Conservation (phyloP, 2,329 filamentous ascomycete species). For the Dactylellina drechsleri region DNA sequence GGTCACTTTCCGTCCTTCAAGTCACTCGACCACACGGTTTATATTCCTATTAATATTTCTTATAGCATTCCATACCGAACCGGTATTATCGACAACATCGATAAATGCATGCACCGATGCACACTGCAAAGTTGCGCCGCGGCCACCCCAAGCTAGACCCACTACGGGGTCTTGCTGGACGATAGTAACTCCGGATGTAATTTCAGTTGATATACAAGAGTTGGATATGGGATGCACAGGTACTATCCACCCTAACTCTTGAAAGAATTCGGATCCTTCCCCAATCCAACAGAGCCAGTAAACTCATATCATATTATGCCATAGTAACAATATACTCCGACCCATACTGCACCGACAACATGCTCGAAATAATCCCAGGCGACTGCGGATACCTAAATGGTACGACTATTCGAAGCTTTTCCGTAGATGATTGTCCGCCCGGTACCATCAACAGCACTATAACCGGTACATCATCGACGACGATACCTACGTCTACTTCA, state of each 20-base stretch:
- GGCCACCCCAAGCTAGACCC: constrained; percentile 17
- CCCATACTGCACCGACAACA: constrained; percentile 27
- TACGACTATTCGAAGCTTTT: constrained; percentile 32
- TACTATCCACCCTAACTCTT: neutral
- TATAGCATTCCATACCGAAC: neutral
- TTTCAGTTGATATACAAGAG: constrained; percentile 27
- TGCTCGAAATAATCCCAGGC: constrained; percentile 30
- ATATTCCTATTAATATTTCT: neutral
- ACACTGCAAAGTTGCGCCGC: constrained; percentile 26
- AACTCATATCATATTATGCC: too few relatives aligned
- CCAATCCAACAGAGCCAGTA: neutral
- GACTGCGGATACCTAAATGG: constrained; percentile 33
- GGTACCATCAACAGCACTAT: constrained; percentile 28
- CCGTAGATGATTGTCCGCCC: constrained; percentile 37
- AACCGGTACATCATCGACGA: neutral
- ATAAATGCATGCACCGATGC: constrained; percentile 38
- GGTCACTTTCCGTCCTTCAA: neutral
- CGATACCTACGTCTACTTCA: neutral
- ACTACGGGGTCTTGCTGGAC: constrained; percentile 21
- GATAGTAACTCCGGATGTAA: constrained; percentile 34
- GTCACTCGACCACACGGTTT: neutral
- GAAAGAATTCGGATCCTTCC: neutral
- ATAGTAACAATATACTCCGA: constrained; percentile 46
- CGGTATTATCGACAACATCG: constrained; percentile 1
- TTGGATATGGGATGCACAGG: constrained; percentile 35